These are phyloP conservation scores for Flaveria bidentis DNA, from an alignment of 129 eudicot species.

Conservation along the genomic window DNA sequence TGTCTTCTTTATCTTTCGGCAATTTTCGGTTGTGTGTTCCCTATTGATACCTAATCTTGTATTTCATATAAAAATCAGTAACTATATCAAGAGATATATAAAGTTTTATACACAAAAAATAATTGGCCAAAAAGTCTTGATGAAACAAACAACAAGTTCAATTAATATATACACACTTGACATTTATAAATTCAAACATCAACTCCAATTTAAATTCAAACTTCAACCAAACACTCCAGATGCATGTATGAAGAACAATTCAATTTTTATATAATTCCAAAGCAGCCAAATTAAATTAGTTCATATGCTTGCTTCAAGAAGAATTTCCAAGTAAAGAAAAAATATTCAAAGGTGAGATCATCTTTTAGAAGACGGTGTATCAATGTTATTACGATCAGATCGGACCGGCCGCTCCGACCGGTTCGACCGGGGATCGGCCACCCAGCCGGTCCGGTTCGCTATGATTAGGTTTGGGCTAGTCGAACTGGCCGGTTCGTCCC, in stretches of 20 bases:
- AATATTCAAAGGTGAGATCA: not conserved
- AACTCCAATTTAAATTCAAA: conserved; percentile 12
- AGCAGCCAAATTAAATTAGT: not conserved
- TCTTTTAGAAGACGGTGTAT: not conserved
- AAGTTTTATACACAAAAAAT: not conserved
- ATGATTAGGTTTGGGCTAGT: too few relatives aligned
- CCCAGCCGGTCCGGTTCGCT: too few relatives aligned
- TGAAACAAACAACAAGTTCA: not conserved
- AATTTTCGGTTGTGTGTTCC: too few relatives aligned
- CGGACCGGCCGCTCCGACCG: too few relatives aligned
- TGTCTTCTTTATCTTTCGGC: too few relatives aligned
- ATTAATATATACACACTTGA: not conserved
- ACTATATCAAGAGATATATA: not conserved
- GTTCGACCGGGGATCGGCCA: too few relatives aligned
- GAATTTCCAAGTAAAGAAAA: not conserved
- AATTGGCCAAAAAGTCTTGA: not conserved
- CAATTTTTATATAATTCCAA: conserved; percentile 3
- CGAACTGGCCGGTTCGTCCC: too few relatives aligned
- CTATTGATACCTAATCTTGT: too few relatives aligned
- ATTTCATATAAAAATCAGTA: too few relatives aligned
- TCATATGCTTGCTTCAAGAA: not conserved
- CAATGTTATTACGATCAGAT: too few relatives aligned
- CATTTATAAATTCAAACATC: not conserved
- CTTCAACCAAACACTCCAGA: conserved; percentile 21
- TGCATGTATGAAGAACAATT: conserved; percentile 20